phyloP scores from a whole-genome alignment of 1,284 basidiomycete genomes.

The Chalciporus piperatoides region DNA sequence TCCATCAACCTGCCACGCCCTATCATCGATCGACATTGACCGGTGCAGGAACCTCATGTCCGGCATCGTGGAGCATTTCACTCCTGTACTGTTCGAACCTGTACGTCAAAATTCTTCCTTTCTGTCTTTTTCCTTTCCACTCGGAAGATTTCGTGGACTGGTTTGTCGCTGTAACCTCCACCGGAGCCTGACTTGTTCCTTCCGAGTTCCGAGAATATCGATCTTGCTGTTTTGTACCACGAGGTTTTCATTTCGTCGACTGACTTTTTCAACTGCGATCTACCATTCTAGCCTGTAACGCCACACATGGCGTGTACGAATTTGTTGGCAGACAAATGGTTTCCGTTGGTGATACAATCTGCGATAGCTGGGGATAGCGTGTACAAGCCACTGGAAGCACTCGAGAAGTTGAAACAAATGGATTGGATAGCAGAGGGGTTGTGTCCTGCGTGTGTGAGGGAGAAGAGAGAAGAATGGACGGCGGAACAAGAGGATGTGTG shows the following conservation, averaged over 20 bases:
- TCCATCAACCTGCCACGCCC: constrained; percentile 11
- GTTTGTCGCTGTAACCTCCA: too few relatives aligned
- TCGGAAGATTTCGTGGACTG: background rate
- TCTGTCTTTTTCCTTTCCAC: background rate
- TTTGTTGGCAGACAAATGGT: constrained; percentile 65
- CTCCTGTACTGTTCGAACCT: constrained; percentile 67
- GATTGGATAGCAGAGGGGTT: constrained; percentile 57
- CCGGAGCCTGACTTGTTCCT: background rate
- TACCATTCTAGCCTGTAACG: constrained; percentile 41
- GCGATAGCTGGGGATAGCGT: constrained; percentile 55
- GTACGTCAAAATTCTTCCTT: constrained; percentile 23
- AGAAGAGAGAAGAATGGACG: constrained; percentile 64
- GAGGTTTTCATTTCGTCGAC: background rate
- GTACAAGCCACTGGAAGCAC: constrained; percentile 64
- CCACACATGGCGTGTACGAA: constrained; percentile 71
- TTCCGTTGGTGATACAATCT: constrained; percentile 59
- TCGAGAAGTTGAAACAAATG: constrained; percentile 52
- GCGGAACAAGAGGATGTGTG: constrained; percentile 57
- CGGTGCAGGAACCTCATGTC: constrained; percentile 46
- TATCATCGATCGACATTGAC: constrained; percentile 24
- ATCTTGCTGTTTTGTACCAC: background rate
- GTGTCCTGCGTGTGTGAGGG: constrained; percentile 52
- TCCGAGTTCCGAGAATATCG: background rate
- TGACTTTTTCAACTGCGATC: background rate
- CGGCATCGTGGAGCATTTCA: constrained; percentile 58